These are phyloP conservation scores for Syzygium malaccense DNA, from an alignment of 441 rosid genomes.

Conservation along the genomic window DNA sequence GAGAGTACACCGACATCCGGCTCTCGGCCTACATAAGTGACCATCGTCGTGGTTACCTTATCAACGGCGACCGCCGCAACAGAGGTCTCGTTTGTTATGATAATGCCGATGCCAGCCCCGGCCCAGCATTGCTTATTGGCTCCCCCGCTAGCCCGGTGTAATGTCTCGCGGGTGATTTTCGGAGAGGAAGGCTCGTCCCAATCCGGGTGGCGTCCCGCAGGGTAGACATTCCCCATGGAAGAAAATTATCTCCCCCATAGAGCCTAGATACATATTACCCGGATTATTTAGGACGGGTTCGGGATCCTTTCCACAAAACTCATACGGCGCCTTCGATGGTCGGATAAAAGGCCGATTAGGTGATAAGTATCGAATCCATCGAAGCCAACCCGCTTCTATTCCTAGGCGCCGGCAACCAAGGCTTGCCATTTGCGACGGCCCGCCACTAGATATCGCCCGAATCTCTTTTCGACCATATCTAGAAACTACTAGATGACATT, in stretches of 20 bases:
- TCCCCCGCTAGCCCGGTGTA: rapidly evolving
- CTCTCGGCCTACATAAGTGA: background rate
- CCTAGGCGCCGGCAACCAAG: too few relatives aligned
- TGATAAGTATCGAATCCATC: background rate
- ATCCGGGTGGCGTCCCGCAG: background rate
- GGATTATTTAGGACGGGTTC: background rate
- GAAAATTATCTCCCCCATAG: background rate
- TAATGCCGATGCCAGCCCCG: background rate
- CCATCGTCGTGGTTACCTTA: background rate
- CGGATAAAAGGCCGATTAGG: too few relatives aligned
- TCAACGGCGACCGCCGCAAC: background rate
- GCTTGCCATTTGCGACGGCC: too few relatives aligned
- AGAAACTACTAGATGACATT: background rate
- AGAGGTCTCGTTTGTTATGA: background rate
- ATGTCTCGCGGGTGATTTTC: background rate
- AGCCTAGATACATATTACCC: background rate
- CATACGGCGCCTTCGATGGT: too few relatives aligned
- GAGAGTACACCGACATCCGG: background rate
- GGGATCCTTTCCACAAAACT: background rate
- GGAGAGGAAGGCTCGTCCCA: background rate
- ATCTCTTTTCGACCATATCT: background rate
- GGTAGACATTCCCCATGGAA: background rate
- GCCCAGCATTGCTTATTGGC: background rate
- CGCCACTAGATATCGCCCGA: too few relatives aligned
- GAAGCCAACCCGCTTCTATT: background rate